Evolutionary conservation across 2,329 filamentous ascomycete genomes (phyloP).

Genomic region (Chalaropsis thielavioides): DNA sequence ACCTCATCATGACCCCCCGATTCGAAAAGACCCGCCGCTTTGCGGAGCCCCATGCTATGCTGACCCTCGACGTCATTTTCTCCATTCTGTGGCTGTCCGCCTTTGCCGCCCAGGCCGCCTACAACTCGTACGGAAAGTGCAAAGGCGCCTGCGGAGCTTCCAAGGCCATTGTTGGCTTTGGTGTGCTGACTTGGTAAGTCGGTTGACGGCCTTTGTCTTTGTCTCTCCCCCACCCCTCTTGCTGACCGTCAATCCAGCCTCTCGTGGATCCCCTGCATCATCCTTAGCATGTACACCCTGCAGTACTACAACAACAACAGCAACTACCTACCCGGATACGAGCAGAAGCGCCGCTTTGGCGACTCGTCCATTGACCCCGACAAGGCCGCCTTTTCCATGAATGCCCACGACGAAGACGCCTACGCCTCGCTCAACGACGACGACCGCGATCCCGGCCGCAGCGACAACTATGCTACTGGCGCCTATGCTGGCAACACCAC

Average conservation of each 20-base stretch:
- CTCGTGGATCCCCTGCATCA: constrained; percentile 38
- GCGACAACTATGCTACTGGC: constrained; percentile 22
- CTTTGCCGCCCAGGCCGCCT: constrained; percentile 50
- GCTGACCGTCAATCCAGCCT: constrained; percentile 30
- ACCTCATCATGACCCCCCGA: constrained; percentile 48
- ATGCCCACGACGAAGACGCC: constrained; percentile 50
- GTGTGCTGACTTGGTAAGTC: constrained; percentile 47
- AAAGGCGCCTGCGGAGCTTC: constrained; percentile 43
- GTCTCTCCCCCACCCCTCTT: no score
- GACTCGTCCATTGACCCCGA: constrained; percentile 44
- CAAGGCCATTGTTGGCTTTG: constrained; percentile 48
- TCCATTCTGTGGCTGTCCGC: constrained; percentile 51
- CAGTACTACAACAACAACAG: constrained; percentile 49
- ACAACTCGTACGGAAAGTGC: constrained; percentile 43
- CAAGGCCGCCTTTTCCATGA: constrained; percentile 54
- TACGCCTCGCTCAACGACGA: constrained; percentile 48
- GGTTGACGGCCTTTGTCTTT: constrained; percentile 21
- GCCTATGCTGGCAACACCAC: constrained; percentile 28
- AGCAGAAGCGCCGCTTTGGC: constrained; percentile 31
- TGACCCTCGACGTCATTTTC: constrained; percentile 42
- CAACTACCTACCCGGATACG: constrained; percentile 43
- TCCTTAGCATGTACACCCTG: constrained; percentile 45
- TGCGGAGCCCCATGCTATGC: constrained; percentile 48
- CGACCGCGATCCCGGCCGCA: constrained; percentile 33
- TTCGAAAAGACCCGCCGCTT: constrained; percentile 47